phyloP scores from a whole-genome alignment of 1,284 basidiomycete genomes.

The Stygiomarasmius scandens region DNA sequence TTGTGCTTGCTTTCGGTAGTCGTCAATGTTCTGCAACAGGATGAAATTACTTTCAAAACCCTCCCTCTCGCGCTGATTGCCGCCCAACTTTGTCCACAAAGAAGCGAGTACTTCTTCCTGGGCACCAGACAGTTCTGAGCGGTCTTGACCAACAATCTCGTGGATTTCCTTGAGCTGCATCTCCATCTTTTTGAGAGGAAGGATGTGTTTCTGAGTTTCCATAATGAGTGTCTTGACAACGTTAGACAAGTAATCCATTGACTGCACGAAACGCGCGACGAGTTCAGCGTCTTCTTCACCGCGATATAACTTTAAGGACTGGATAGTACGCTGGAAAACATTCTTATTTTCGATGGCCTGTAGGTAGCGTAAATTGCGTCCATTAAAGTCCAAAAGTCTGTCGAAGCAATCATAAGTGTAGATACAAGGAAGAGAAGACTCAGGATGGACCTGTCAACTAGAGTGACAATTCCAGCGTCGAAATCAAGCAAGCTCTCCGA shows the following conservation, averaged over 20 bases:
- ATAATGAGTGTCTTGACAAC: not conserved
- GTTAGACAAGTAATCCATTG: not conserved
- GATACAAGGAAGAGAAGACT: not conserved
- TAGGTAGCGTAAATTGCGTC: not conserved
- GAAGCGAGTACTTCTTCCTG: not conserved
- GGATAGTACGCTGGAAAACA: not conserved
- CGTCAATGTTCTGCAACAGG: not conserved
- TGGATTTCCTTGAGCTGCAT: not conserved
- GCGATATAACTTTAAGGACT: not conserved
- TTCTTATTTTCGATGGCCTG: not conserved
- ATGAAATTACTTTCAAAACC: not conserved
- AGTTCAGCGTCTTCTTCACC: not conserved
- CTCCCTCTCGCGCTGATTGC: not conserved
- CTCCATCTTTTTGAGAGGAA: not conserved
- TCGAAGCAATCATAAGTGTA: not conserved
- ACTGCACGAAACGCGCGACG: not conserved
- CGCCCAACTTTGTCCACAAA: not conserved
- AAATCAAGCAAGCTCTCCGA: not conserved
- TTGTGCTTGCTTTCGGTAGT: not conserved
- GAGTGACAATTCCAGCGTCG: not conserved
- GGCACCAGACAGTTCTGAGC: not conserved
- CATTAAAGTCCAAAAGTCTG: not conserved
- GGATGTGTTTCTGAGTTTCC: not conserved
- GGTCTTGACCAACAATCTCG: not conserved
- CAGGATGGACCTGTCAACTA: not conserved